These are phyloP conservation scores for Jacaranda copaia DNA, from an alignment of 257 asterid genomes.

Conservation along the genomic window DNA sequence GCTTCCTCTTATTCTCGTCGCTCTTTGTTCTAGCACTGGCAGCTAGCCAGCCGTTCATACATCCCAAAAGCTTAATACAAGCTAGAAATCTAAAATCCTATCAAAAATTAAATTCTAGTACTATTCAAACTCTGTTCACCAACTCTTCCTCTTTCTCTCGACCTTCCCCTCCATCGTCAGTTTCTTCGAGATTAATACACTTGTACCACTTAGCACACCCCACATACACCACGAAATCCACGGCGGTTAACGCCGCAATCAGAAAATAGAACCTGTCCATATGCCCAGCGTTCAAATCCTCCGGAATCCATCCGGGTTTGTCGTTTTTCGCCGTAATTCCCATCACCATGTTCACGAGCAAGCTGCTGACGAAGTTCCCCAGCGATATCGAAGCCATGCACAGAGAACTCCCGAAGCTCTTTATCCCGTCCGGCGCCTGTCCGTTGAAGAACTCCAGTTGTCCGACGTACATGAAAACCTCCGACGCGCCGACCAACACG, in stretches of 20 bases:
- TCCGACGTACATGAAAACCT: constrained; percentile 86
- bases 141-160: constrained; percentile 12
- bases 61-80: background rate
- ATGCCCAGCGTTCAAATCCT: constrained; percentile 61
- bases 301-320: constrained; percentile 75
- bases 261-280: constrained; percentile 73
- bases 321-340: constrained; percentile 47
- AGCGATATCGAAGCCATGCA: constrained; percentile 87
- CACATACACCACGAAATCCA: constrained; percentile 59
- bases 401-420: constrained; percentile 78
- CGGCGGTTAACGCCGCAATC: constrained; percentile 51
- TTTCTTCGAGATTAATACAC: constrained; percentile 35
- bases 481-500: constrained; percentile 78
- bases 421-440: constrained; percentile 85
- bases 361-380: constrained; percentile 73
- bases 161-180: background rate
- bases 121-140: constrained; percentile 41
- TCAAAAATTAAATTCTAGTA: background rate
- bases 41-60: too few relatives aligned
- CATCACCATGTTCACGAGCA: constrained; percentile 74
- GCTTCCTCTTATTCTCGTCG: constrained; percentile 25
- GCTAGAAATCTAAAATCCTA: background rate
- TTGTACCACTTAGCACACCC: constrained; percentile 68
- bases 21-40: background rate
- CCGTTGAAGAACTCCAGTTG: constrained; percentile 78